phyloP scores from a whole-genome alignment of 208 protist genomes.

The Wallacemonas collosoma region DNA sequence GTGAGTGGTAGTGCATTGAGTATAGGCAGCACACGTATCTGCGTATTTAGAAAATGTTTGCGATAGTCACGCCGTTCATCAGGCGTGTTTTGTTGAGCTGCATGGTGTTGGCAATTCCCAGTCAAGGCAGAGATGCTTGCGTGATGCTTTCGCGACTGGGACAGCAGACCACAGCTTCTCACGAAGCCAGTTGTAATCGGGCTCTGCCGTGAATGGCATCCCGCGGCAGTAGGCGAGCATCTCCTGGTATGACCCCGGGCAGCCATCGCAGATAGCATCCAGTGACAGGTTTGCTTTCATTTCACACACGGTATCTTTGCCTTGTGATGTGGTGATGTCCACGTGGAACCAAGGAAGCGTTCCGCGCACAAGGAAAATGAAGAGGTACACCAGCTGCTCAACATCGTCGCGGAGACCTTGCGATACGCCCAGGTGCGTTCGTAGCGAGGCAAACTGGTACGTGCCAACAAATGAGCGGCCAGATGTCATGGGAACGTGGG shows the following conservation, averaged over 20 bases:
- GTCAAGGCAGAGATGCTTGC: constrained; percentile 16
- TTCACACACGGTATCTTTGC: constrained; percentile 67
- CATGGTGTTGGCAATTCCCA: constrained; percentile 19
- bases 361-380: constrained; percentile 96
- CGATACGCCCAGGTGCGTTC: constrained; percentile 95
- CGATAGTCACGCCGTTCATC: not conserved
- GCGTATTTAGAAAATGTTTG: too few species aligned
- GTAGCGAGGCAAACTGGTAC: constrained; percentile 96
- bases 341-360: constrained; percentile 95
- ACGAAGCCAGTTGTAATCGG: constrained; percentile 59
- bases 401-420: constrained; percentile 91
- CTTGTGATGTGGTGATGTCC: constrained; percentile 76
- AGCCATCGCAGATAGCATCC: constrained; percentile 64
- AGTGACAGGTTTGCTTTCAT: constrained; percentile 59
- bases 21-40: too few species aligned
- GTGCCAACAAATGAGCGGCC: constrained; percentile 97
- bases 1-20: too few species aligned
- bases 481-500: constrained; percentile 66
- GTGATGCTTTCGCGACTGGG: not conserved
- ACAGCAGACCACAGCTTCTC: constrained; percentile 6
- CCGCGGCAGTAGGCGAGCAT: constrained; percentile 71
- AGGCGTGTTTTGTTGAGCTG: not conserved
- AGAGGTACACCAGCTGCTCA: constrained; percentile 91
- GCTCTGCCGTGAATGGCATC: constrained; percentile 61
- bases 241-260: constrained; percentile 70